Percentiles rank a stretch among this genome's conserved stretches.
These are phyloP conservation scores for Veloboletus limbatus DNA, from an alignment of 1,284 basidiomycete genomes.

Conservation along the genomic window DNA sequence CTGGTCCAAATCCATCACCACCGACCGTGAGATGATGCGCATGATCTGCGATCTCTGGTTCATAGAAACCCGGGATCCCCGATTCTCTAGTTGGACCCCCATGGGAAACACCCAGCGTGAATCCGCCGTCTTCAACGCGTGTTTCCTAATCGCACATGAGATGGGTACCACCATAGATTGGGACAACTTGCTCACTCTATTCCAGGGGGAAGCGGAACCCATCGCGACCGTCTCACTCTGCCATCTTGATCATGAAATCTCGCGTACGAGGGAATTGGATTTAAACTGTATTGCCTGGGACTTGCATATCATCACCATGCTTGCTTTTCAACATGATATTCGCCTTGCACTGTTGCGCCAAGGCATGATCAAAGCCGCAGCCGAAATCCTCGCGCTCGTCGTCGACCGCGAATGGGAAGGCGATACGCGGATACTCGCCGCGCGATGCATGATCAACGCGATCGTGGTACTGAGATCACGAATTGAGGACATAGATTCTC, in stretches of 20 bases:
- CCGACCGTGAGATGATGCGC: constrained; percentile 28
- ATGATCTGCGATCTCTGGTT: constrained; percentile 33
- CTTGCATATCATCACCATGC: constrained; percentile 24
- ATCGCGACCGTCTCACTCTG: constrained; percentile 22
- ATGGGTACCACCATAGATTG: constrained; percentile 18
- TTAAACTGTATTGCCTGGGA: constrained; percentile 31
- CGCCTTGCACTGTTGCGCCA: constrained; percentile 20
- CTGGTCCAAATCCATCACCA: constrained; percentile 26
- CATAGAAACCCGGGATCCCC: constrained; percentile 23
- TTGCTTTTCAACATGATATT: constrained; percentile 22
- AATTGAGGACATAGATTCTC: constrained; percentile 26
- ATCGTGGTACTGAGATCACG: constrained; percentile 18
- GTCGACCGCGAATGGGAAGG: constrained; percentile 17
- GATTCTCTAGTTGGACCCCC: constrained; percentile 25
- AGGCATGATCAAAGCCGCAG: constrained; percentile 24
- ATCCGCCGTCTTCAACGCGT: constrained; percentile 30
- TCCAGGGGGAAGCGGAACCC: constrained; percentile 17
- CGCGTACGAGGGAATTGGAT: constrained; percentile 15
- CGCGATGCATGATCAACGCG: constrained; percentile 26
- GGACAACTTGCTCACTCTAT: constrained; percentile 24
- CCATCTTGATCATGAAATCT: constrained; percentile 28
- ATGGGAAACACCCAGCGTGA: constrained; percentile 21
- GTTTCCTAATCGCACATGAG: constrained; percentile 30
- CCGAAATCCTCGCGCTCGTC: constrained; percentile 24
- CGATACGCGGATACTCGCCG: constrained; percentile 11